Evolutionary conservation across 352 stramenopile species (phyloP).

Genomic region (Chrysophaeum taylorii): DNA sequence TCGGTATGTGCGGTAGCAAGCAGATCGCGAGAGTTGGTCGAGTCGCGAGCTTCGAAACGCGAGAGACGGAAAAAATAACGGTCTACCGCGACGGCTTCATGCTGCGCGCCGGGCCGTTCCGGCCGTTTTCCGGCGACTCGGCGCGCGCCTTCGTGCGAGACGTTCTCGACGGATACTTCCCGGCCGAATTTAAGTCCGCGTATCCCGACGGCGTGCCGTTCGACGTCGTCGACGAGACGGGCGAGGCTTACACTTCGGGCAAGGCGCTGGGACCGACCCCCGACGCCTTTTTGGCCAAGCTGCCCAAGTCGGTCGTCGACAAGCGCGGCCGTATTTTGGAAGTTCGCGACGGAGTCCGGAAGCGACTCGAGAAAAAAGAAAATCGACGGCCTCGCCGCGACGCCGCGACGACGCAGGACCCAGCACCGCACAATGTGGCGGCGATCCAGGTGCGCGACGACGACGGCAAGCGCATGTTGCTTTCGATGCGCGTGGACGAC

Average conservation of each 20-base stretch:
- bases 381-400: not conserved
- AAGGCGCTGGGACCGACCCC: not conserved
- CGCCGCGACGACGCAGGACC: not conserved
- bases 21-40: not conserved
- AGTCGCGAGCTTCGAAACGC: conserved; percentile 12
- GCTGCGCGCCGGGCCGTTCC: conserved; percentile 11
- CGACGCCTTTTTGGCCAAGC: conserved; percentile 15
- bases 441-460: not conserved
- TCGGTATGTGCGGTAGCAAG: not conserved
- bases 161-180: conserved; percentile 42
- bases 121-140: conserved; percentile 24
- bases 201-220: conserved; percentile 38
- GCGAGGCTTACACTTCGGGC: conserved; percentile 7
- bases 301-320: conserved; percentile 8
- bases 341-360: conserved; percentile 16
- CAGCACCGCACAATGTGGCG: conserved; percentile 1
- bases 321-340: conserved; percentile 13
- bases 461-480: conserved; percentile 14
- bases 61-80: not conserved
- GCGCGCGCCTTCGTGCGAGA: conserved; percentile 28
- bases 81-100: conserved; percentile 20
- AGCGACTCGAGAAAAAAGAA: not conserved
- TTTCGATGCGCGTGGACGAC: conserved; percentile 24
- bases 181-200: conserved; percentile 28
- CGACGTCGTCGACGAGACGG: conserved; percentile 22